Evolutionary conservation across 2,329 filamentous ascomycete species (phyloP).

Genomic region (Chrysoporthe puriensis): DNA sequence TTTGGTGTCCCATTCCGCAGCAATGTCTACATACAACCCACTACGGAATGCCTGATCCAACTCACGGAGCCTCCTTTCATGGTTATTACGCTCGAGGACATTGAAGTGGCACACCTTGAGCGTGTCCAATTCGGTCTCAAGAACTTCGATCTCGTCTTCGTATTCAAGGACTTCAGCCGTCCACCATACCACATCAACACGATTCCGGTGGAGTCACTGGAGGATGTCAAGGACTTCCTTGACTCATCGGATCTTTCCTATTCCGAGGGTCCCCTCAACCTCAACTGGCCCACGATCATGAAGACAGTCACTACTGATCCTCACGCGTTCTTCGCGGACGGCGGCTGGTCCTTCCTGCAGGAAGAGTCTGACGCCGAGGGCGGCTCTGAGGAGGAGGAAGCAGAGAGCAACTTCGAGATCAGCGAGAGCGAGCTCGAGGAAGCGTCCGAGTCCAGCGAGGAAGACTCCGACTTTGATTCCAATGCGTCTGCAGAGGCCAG

Average conservation of each 20-base stretch:
- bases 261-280: conserved; percentile 91
- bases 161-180: conserved; percentile 97
- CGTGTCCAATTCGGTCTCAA: conserved; percentile 96
- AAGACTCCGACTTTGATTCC: conserved; percentile 91
- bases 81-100: conserved; percentile 92
- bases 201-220: conserved; percentile 92
- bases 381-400: conserved; percentile 76
- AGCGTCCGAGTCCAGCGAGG: conserved; percentile 74
- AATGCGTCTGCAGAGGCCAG: conserved; percentile 82
- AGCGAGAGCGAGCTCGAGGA: conserved; percentile 85
- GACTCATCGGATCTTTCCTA: conserved; percentile 95
- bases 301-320: conserved; percentile 96
- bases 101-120: conserved; percentile 94
- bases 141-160: conserved; percentile 98
- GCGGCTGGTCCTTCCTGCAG: conserved; percentile 91
- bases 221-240: conserved; percentile 96
- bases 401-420: conserved; percentile 92
- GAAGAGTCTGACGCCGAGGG: conserved; percentile 87
- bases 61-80: conserved; percentile 96
- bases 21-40: conserved; percentile 93
- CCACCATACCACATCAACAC: conserved; percentile 94
- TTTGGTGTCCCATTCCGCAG: conserved; percentile 94
- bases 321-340: conserved; percentile 92
- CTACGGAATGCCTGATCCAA: conserved; percentile 95
- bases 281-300: conserved; percentile 99